These are phyloP conservation scores for Plicaturopsis crispa DNA, from an alignment of 768 basidiomycete genomes.

Conservation along the genomic window DNA sequence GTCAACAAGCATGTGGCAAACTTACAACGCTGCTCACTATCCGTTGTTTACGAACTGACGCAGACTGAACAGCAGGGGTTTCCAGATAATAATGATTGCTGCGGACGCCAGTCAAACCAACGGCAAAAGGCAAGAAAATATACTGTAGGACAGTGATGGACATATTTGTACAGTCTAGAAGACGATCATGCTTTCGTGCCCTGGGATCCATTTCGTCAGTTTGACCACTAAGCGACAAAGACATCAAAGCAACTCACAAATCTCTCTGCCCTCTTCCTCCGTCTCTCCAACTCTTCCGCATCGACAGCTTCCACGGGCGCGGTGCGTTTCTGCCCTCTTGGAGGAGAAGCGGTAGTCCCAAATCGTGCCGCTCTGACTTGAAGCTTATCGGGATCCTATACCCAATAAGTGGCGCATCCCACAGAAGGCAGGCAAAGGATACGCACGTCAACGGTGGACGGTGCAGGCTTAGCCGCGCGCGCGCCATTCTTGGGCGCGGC, in stretches of 20 bases:
- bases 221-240: not conserved
- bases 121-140: not conserved
- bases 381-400: slow-evolving; percentile 42
- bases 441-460: slow-evolving; percentile 19
- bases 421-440: slow-evolving; percentile 3
- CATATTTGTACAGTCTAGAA: too few relatives aligned
- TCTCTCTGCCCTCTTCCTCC: slow-evolving; percentile 58
- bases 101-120: not conserved
- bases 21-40: too few relatives aligned
- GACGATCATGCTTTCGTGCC: not conserved
- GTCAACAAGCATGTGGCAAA: too few relatives aligned
- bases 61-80: not conserved
- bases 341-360: slow-evolving; percentile 19
- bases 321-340: slow-evolving; percentile 19
- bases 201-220: not conserved
- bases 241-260: slow-evolving; percentile 31
- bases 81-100: not conserved
- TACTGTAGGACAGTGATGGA: not conserved
- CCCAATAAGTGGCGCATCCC: not conserved
- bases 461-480: slow-evolving; percentile 7
- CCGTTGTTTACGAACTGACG: too few relatives aligned
- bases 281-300: slow-evolving; percentile 47
- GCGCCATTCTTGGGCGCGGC: slow-evolving; percentile 14
- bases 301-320: slow-evolving; percentile 39
- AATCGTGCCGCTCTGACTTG: slow-evolving; percentile 51